A percentile compares a stretch with the other conserved stretches of the same genome.
Conservation (phyloP, 139 green algal genomes). For the Limnomonas spitsbergensis region DNA sequence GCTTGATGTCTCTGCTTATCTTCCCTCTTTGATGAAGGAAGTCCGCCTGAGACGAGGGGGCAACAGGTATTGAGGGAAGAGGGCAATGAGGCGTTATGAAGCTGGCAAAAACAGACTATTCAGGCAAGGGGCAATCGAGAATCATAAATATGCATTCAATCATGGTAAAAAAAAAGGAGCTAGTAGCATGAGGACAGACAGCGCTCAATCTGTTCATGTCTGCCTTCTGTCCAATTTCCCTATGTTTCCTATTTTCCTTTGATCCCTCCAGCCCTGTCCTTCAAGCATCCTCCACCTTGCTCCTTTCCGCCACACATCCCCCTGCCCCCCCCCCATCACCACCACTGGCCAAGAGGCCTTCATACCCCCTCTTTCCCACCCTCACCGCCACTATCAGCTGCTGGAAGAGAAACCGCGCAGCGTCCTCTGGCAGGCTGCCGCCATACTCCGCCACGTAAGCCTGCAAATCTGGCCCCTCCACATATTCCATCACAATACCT, state of each 20-base stretch:
- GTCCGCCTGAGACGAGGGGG: not conserved
- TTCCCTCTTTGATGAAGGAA: not conserved
- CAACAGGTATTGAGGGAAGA: not conserved
- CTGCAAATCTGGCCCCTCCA: slow-evolving; percentile 70
- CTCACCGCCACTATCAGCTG: slow-evolving; percentile 64
- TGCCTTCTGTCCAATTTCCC: not conserved
- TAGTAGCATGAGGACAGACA: no score
- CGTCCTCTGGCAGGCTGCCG: slow-evolving; percentile 36
- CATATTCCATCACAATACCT: slow-evolving; percentile 79
- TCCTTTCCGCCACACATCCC: not conserved
- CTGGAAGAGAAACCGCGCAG: slow-evolving; percentile 69
- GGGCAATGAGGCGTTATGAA: not conserved
- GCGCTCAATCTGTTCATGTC: not conserved
- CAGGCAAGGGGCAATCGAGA: no score
- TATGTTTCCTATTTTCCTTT: no score
- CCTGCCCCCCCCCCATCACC: not conserved
- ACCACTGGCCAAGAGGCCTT: no score
- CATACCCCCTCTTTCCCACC: no score
- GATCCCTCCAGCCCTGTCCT: no score
- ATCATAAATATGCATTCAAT: not conserved
- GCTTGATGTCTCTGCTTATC: slow-evolving; percentile 61
- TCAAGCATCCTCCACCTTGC: no score
- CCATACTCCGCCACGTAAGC: slow-evolving; percentile 39
- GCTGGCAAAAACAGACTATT: not conserved
- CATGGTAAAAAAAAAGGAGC: no score